A percentile compares a stretch with the other conserved stretches of the same genome.
These are phyloP conservation scores for Bruguiera parviflora DNA, from an alignment of 345 rosid species.

Conservation along the genomic window DNA sequence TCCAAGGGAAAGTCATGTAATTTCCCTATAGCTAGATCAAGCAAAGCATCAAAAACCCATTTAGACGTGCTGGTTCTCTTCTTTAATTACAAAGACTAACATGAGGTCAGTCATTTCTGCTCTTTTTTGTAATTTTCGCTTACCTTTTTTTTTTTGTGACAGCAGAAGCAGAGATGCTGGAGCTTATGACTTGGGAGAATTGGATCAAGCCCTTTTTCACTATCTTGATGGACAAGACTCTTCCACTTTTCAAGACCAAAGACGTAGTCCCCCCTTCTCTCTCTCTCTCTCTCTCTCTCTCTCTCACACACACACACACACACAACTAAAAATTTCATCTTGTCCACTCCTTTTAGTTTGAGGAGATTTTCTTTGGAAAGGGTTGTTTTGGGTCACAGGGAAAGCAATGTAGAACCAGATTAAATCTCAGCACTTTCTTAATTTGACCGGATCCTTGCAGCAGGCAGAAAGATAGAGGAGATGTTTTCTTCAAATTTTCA, in stretches of 20 bases:
- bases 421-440: slow-evolving; percentile 47
- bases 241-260: slow-evolving; percentile 59
- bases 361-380: slow-evolving; percentile 30
- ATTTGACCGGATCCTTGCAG: slow-evolving; percentile 61
- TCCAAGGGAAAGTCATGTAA: slow-evolving; percentile 62
- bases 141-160: slow-evolving; percentile 1
- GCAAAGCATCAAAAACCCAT: slow-evolving; percentile 1
- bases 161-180: slow-evolving; percentile 40
- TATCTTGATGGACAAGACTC: slow-evolving; percentile 89
- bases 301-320: too few species aligned
- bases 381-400: slow-evolving; percentile 42
- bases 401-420: slow-evolving; percentile 56
- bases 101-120: background rate
- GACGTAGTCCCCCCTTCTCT: slow-evolving; percentile 34
- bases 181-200: slow-evolving; percentile 75
- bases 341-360: background rate
- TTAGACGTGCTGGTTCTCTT: background rate
- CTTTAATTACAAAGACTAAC: background rate
- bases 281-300: slow-evolving; percentile 14
- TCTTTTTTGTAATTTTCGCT: background rate
- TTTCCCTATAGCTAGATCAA: background rate
- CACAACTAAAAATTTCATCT: background rate
- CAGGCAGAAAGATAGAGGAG: slow-evolving; percentile 30
- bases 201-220: slow-evolving; percentile 91
- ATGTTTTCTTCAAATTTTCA: background rate